Evolutionary conservation across 495 filamentous ascomycete species (phyloP).

Genomic region (Tuber aestivum): DNA sequence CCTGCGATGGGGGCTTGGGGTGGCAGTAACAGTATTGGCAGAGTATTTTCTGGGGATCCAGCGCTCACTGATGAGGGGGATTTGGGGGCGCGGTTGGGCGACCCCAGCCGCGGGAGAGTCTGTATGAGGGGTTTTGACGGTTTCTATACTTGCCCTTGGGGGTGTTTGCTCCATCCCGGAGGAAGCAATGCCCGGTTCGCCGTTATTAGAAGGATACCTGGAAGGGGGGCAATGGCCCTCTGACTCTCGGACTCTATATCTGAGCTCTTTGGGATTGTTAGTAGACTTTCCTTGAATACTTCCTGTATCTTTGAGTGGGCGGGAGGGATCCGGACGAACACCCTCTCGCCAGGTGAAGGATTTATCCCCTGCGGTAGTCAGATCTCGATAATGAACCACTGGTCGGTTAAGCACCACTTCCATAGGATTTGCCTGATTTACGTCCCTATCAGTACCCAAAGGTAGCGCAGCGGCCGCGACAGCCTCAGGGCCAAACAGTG

Average conservation of each 20-base stretch:
- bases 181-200: not conserved
- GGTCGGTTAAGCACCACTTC: not conserved
- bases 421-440: not conserved
- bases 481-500: not conserved
- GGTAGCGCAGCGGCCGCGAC: not conserved
- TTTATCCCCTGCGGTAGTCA: not conserved
- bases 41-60: not conserved
- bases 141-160: not conserved
- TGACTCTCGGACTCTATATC: not conserved
- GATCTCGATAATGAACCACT: not conserved
- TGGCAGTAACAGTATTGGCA: not conserved
- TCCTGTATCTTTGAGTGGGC: not conserved
- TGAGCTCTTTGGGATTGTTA: not conserved
- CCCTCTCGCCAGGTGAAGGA: not conserved
- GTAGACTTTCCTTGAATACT: not conserved
- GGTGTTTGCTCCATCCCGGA: not conserved
- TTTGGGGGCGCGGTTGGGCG: not conserved
- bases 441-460: not conserved
- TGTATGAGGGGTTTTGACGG: not conserved
- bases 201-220: not conserved
- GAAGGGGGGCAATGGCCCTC: not conserved
- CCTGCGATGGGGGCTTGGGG: not conserved
- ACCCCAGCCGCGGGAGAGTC: not conserved
- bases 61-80: not conserved
- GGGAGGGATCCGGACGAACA: not conserved